These are phyloP conservation scores for Lyophyllum atratum DNA, from an alignment of 768 basidiomycete genomes.

Conservation along the genomic window DNA sequence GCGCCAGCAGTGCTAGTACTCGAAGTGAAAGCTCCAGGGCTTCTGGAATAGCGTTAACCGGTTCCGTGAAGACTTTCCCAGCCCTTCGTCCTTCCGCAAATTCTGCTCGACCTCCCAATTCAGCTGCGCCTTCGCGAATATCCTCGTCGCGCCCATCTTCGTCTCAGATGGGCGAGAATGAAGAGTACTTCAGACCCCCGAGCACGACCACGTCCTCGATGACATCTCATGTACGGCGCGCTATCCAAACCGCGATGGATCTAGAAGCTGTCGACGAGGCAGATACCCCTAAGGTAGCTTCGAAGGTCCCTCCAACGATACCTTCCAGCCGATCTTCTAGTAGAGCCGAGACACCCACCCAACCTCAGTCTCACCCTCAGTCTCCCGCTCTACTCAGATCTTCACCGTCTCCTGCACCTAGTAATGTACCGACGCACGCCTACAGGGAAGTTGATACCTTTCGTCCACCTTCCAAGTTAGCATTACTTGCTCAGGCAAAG, in stretches of 20 bases:
- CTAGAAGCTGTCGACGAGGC: constrained; percentile 54
- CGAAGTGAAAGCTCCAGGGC: constrained; percentile 56
- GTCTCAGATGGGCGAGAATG: constrained; percentile 20
- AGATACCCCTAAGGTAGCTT: constrained; percentile 18
- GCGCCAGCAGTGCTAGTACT: constrained; percentile 48
- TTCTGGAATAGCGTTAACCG: constrained; percentile 52
- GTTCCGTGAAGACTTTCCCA: constrained; percentile 74
- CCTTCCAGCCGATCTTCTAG: constrained; percentile 17
- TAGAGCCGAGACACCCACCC: background rate
- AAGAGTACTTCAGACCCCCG: constrained; percentile 14
- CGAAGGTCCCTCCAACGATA: constrained; percentile 18
- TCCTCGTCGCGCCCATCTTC: constrained; percentile 24
- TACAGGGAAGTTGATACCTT: constrained; percentile 30
- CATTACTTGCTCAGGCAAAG: constrained; percentile 69
- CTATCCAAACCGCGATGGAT: constrained; percentile 68
- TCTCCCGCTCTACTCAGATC: constrained; percentile 18
- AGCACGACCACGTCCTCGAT: constrained; percentile 44
- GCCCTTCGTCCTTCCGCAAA: constrained; percentile 66
- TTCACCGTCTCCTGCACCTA: background rate
- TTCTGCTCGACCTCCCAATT: constrained; percentile 45
- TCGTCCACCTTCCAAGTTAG: constrained; percentile 69
- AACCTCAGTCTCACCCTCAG: background rate
- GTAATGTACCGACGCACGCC: constrained; percentile 15
- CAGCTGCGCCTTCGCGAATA: constrained; percentile 29
- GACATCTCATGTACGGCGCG: constrained; percentile 62